These are phyloP conservation scores for Sporisorium reilianum DNA, from an alignment of 1,284 basidiomycete species.

Conservation along the genomic window DNA sequence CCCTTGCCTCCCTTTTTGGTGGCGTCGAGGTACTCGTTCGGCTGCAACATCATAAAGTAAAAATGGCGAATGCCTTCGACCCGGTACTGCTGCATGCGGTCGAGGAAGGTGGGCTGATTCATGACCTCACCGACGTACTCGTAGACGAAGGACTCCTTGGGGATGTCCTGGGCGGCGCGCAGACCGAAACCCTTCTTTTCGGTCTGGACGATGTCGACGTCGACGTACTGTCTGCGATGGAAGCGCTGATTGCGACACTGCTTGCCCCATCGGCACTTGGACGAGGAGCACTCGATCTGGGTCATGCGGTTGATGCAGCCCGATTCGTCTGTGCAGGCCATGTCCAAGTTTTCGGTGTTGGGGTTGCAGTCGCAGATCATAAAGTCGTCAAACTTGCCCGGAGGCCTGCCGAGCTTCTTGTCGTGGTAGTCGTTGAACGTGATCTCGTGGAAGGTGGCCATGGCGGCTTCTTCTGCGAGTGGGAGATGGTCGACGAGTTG, in stretches of 20 bases:
- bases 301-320: constrained; percentile 98
- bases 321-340: constrained; percentile 86
- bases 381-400: constrained; percentile 80
- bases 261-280: constrained; percentile 84
- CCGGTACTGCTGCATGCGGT: constrained; percentile 93
- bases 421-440: constrained; percentile 86
- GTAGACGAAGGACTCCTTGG: constrained; percentile 88
- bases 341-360: constrained; percentile 29
- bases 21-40: constrained; percentile 98
- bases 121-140: constrained; percentile 99
- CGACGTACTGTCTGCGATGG: constrained; percentile 84
- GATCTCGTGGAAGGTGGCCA: constrained; percentile 81
- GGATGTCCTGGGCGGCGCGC: constrained; percentile 79
- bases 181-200: constrained; percentile 96
- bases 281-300: constrained; percentile 91
- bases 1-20: constrained; percentile 96
- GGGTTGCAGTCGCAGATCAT: constrained; percentile 64
- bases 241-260: constrained; percentile 92
- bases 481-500: constrained; percentile 59
- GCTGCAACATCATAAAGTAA: constrained; percentile 99
- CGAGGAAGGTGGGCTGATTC: constrained; percentile 85
- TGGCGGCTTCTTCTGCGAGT: constrained; percentile 72
- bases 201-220: constrained; percentile 90
- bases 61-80: constrained; percentile 95
- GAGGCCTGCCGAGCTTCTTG: constrained; percentile 84